Conservation (phyloP, 345 rosid species). For the Lagerstroemia speciosa region DNA sequence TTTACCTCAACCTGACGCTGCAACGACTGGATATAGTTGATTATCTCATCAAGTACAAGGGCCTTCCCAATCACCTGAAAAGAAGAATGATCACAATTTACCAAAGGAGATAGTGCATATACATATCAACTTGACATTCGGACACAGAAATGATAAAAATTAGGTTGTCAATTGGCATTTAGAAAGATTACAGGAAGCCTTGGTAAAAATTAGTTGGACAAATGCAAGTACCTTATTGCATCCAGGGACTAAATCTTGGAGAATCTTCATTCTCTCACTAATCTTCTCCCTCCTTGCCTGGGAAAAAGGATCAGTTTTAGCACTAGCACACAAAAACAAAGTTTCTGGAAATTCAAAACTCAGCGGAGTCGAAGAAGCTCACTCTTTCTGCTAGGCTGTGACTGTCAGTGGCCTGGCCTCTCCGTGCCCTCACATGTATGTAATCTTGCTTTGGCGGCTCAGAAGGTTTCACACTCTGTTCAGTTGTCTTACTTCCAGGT, state of each 20-base stretch:
- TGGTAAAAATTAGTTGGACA: neutral
- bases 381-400: conserved; percentile 98
- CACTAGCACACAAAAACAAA: neutral
- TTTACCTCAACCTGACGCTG: conserved; percentile 94
- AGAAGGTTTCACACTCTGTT: conserved; percentile 40
- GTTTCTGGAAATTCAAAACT: neutral
- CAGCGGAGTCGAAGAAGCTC: conserved; percentile 16
- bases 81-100: neutral
- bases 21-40: conserved; percentile 87
- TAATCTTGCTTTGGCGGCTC: conserved; percentile 85
- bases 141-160: neutral
- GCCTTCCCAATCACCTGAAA: conserved; percentile 96
- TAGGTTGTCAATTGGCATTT: neutral
- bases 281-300: conserved; percentile 99
- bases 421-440: conserved; percentile 94
- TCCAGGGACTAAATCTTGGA: conserved; percentile 93
- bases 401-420: conserved; percentile 98
- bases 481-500: conserved; percentile 41
- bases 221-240: conserved; percentile 65
- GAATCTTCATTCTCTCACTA: conserved; percentile 88
- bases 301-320: conserved; percentile 4
- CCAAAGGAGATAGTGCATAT: neutral
- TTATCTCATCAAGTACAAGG: conserved; percentile 93
- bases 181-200: neutral
- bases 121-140: neutral